These are phyloP conservation scores for Boletus subcaerulescens DNA, from an alignment of 768 basidiomycete genomes.

Conservation along the genomic window DNA sequence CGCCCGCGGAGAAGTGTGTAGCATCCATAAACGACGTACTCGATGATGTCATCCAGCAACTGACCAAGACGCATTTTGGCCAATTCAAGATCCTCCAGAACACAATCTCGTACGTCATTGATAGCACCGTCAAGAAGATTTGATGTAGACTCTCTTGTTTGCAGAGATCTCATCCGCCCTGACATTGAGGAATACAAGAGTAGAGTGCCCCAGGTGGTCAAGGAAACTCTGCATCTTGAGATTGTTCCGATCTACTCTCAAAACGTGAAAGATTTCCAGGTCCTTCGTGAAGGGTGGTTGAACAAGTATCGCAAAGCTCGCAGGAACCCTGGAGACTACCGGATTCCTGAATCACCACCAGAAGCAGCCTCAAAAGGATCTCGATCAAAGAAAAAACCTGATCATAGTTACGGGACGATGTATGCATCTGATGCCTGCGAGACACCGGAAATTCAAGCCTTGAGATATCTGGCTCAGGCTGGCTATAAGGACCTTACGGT, in stretches of 20 bases:
- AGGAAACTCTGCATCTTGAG: conserved; percentile 39
- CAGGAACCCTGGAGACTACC: neutral
- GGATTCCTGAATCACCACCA: too few relatives aligned
- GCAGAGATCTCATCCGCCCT: conserved; percentile 26
- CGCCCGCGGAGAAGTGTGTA: conserved; percentile 36
- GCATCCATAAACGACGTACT: conserved; percentile 31
- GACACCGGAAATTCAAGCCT: conserved; percentile 10
- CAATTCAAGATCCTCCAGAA: conserved; percentile 36
- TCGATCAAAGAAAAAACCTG: too few relatives aligned
- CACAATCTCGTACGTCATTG: conserved; percentile 34
- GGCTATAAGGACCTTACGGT: conserved; percentile 23
- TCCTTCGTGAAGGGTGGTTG: conserved; percentile 26
- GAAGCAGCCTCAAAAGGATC: too few relatives aligned
- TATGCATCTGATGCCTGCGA: too few relatives aligned
- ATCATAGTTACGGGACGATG: too few relatives aligned
- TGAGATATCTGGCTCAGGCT: conserved; percentile 29
- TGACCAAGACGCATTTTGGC: conserved; percentile 37
- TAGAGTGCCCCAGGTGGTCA: conserved; percentile 25
- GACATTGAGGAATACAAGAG: conserved; percentile 31
- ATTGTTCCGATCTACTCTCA: conserved; percentile 38
- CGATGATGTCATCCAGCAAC: conserved; percentile 25
- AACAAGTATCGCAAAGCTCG: conserved; percentile 21
- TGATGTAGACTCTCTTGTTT: neutral
- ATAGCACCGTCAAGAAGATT: neutral
- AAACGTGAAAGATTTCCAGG: conserved; percentile 24